Evolutionary conservation across 139 green algal genomes (phyloP).

Genomic region (Micromonas commoda): DNA sequence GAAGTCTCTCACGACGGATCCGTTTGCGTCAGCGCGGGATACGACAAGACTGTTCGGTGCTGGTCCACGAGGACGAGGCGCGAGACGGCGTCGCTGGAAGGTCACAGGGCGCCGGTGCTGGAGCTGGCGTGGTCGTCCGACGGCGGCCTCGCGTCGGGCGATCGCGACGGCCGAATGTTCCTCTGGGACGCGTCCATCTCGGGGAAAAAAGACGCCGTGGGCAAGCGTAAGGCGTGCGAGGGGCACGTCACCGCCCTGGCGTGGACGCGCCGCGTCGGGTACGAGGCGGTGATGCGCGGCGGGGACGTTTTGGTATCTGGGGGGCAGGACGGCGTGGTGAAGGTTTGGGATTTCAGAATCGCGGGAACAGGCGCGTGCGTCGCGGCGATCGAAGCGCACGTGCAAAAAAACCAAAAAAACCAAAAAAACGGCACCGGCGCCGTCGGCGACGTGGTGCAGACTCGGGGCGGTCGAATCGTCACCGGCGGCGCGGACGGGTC

Average conservation of each 20-base stretch:
- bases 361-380: constrained; percentile 21
- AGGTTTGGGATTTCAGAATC: constrained; percentile 45
- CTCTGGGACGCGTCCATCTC: constrained; percentile 49
- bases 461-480: constrained; percentile 33
- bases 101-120: constrained; percentile 26
- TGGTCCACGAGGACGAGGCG: too few relatives aligned
- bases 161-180: constrained; percentile 53
- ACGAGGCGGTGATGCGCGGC: not conserved
- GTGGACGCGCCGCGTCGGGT: constrained; percentile 38
- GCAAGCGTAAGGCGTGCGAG: constrained; percentile 45
- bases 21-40: too few relatives aligned
- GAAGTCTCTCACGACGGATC: too few relatives aligned
- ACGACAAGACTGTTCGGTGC: too few relatives aligned
- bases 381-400: constrained; percentile 50
- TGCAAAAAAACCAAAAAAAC: constrained; percentile 34
- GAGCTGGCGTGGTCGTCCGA: not conserved
- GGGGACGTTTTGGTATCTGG: constrained; percentile 34
- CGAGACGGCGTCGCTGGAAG: too few relatives aligned
- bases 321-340: constrained; percentile 52
- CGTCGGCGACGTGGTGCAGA: constrained; percentile 49
- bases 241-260: constrained; percentile 67
- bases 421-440: constrained; percentile 42
- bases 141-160: constrained; percentile 38
- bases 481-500: constrained; percentile 57
- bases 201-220: constrained; percentile 35